A percentile compares a stretch with the other conserved stretches of the same genome.
These are phyloP conservation scores for Inga laurina DNA, from an alignment of 306 rosid genomes.

Conservation along the genomic window DNA sequence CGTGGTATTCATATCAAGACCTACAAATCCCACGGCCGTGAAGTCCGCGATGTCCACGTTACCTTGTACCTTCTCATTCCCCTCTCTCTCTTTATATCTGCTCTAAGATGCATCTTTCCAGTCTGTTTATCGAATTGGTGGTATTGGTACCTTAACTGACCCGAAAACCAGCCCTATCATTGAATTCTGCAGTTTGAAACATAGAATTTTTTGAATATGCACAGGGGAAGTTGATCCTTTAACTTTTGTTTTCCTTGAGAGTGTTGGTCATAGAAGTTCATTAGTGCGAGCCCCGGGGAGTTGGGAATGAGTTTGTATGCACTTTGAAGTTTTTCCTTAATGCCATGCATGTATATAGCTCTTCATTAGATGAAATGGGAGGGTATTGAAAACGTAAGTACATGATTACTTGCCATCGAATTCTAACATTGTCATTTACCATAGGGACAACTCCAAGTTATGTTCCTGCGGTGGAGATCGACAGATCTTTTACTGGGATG, in stretches of 20 bases:
- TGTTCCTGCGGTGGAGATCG: constrained; percentile 91
- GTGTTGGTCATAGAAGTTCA: not conserved
- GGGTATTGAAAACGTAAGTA: not conserved
- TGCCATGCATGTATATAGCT: not conserved
- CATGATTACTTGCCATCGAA: not conserved
- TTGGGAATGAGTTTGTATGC: not conserved
- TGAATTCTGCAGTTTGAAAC: not conserved
- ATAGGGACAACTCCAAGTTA: constrained; percentile 82
- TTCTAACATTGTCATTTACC: not conserved
- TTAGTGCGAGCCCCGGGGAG: not conserved
- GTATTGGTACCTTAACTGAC: not conserved
- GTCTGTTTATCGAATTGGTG: not conserved
- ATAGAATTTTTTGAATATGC: not conserved
- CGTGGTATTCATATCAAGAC: constrained; percentile 90
- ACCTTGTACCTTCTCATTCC: constrained; percentile 40
- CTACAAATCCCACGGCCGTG: constrained; percentile 91
- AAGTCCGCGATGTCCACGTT: constrained; percentile 86
- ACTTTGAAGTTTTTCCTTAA: not conserved
- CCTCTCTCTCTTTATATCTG: not conserved
- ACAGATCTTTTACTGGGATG: constrained; percentile 90
- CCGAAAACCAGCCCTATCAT: not conserved
- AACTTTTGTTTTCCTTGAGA: not conserved
- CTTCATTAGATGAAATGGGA: not conserved
- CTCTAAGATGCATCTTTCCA: not conserved
- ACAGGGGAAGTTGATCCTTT: not conserved